Base-by-base conservation (phyloP, 2,329 filamentous ascomycete genomes). In the Pestalotiopsis sp. region DNA sequence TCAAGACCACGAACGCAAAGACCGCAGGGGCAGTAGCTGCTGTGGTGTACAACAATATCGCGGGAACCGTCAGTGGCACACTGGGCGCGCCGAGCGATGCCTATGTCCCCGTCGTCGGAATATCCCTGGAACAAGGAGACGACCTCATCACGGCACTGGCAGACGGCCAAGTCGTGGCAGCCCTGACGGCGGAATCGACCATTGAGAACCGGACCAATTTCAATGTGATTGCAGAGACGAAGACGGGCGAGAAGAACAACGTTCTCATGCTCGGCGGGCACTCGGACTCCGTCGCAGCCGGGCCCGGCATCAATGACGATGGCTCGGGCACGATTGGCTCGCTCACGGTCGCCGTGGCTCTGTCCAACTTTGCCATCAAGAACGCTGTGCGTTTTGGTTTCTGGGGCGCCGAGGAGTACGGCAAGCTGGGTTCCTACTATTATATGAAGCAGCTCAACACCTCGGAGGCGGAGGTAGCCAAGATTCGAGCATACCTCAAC, bases 1-100 rank as follows among this genome's bases (percentile, higher is more conserved):
- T 82, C 24, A 92, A 92, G 80, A 83, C 87, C 6, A 77, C 81
- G 48, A 78, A 84, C 20, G 89, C 89, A 26, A 85, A 84, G 68
- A 73, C 77, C 0, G 88, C 89, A 1, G 87, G 89, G 20, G 90
- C 90, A 1, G 75, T 77, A 0, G 90, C 80, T 1, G 84, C 83
- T 0, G 74, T 92, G 65, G 81, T 92, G 68, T 91, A 90, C 78
- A 91, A 92, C 81, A 91, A 91, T 68, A 83, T 80, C 3, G 76
- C 82, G 0, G 88, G 87, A 2, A 68, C 76, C 3, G 67, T 82
- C 1, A 75, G 83, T 6, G 89, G 87, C 38, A 91, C 88, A 1
- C 80, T 91, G 1, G 88, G 87, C 62, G 77, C 76, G 6, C 80
- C 82, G 0, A 81, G 81, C 58, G 74, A 71, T 40, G 74, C 75